These are phyloP conservation scores for Vitis cinerea DNA, from an alignment of 164 flowering plant species.

Conservation along the genomic window DNA sequence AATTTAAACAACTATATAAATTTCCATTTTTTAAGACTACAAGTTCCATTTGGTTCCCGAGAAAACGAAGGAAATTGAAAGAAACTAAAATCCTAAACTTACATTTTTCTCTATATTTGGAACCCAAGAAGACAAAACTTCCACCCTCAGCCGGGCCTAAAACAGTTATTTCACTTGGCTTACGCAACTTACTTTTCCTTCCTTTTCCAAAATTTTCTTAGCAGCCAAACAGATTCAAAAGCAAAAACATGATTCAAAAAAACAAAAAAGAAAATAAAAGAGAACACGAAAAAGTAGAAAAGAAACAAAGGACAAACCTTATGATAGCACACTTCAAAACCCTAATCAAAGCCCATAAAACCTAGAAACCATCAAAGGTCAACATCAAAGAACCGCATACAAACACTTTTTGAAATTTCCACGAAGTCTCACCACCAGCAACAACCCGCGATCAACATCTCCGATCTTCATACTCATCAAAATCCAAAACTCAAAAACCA, in stretches of 20 bases:
- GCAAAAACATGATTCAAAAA: not conserved
- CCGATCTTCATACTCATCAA: conserved; percentile 12
- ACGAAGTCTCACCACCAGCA: not conserved
- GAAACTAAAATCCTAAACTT: too few species aligned
- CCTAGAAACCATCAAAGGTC: conserved; percentile 15
- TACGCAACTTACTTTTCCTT: too few species aligned
- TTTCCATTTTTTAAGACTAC: not conserved
- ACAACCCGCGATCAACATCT: conserved; percentile 2
- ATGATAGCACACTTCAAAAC: conserved; percentile 10
- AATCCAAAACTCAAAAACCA: conserved; percentile 7
- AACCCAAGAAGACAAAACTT: too few species aligned
- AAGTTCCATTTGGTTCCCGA: too few species aligned
- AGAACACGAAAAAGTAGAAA: conserved; percentile 1
- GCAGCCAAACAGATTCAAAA: too few species aligned
- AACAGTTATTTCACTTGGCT: too few species aligned
- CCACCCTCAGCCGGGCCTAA: too few species aligned
- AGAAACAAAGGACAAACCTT: conserved; percentile 16
- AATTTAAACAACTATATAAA: not conserved
- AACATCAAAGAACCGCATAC: conserved; percentile 9
- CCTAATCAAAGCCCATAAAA: conserved; percentile 22
- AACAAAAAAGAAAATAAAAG: not conserved
- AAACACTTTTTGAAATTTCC: not conserved
- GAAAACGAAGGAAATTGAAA: too few species aligned
- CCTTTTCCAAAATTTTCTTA: too few species aligned
- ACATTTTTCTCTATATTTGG: too few species aligned